Evolutionary conservation across 257 asterid genomes (phyloP).

Genomic region (Penstemon davidsonii): DNA sequence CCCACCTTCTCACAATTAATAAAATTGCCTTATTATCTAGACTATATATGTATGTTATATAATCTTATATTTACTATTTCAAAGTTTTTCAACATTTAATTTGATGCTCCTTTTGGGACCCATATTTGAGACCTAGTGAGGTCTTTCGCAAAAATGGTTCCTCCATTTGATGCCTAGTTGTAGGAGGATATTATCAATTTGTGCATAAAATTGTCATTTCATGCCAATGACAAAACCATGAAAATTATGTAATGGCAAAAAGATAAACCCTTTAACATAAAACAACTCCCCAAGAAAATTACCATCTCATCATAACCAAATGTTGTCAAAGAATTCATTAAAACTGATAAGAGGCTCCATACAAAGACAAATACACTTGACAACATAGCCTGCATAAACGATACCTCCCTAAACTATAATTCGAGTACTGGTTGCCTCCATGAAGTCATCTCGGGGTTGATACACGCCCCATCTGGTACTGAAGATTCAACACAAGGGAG

Average conservation of each 20-base stretch:
- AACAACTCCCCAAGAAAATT: background rate
- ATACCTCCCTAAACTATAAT: background rate
- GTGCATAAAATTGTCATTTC: background rate
- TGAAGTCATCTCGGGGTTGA: constrained; percentile 38
- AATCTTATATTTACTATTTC: too few relatives aligned
- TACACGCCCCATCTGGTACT: constrained; percentile 30
- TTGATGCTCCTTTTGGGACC: too few relatives aligned
- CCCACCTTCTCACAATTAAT: too few relatives aligned
- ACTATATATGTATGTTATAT: too few relatives aligned
- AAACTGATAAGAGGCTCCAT: background rate
- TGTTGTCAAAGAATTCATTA: background rate
- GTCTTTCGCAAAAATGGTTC: background rate
- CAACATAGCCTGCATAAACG: constrained; percentile 1
- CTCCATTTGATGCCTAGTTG: background rate
- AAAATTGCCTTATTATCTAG: too few relatives aligned
- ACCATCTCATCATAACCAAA: background rate
- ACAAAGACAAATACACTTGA: background rate
- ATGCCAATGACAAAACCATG: background rate
- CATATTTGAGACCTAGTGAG: too few relatives aligned
- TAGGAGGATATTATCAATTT: too few relatives aligned
- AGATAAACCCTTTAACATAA: background rate
- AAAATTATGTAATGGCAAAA: background rate
- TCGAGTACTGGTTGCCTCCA: constrained; percentile 3
- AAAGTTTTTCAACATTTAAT: too few relatives aligned
- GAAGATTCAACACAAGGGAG: background rate